phyloP scores from a whole-genome alignment of 495 filamentous ascomycete species.

The Daldinia childiae region DNA sequence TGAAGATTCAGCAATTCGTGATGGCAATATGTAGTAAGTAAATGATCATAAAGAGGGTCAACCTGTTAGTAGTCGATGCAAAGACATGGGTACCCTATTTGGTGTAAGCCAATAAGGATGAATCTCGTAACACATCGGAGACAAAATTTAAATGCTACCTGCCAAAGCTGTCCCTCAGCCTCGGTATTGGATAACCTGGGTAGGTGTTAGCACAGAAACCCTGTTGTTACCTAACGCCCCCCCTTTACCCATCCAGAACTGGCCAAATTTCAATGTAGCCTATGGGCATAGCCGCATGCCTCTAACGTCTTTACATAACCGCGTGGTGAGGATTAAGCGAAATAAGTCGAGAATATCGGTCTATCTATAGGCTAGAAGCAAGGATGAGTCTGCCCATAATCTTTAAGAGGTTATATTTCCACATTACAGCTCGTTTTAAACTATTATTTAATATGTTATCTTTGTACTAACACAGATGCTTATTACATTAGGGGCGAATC shows the following conservation, averaged over 20 bases:
- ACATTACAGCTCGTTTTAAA: neutral
- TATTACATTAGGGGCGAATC: neutral
- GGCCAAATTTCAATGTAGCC: conserved; percentile 25
- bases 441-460: neutral
- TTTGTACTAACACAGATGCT: neutral
- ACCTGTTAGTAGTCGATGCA: conserved; percentile 34
- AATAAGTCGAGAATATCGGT: neutral
- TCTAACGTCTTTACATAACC: conserved; percentile 7
- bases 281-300: conserved; percentile 22
- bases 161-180: conserved; percentile 42
- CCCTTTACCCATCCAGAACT: neutral
- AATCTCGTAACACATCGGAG: conserved; percentile 28
- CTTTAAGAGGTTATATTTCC: neutral
- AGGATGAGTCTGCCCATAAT: neutral
- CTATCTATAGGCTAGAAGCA: neutral
- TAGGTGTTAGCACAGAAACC: conserved; percentile 6
- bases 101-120: conserved; percentile 26
- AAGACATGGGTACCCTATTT: conserved; percentile 20
- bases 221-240: conserved; percentile 24
- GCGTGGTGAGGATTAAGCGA: conserved; percentile 3
- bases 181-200: conserved; percentile 20
- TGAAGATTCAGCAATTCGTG: conserved; percentile 6
- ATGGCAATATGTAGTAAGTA: conserved; percentile 45
- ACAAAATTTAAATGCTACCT: conserved; percentile 39
- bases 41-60: conserved; percentile 23